These are phyloP conservation scores for Trametes pubescens DNA, from an alignment of 1,284 basidiomycete species.

Conservation along the genomic window DNA sequence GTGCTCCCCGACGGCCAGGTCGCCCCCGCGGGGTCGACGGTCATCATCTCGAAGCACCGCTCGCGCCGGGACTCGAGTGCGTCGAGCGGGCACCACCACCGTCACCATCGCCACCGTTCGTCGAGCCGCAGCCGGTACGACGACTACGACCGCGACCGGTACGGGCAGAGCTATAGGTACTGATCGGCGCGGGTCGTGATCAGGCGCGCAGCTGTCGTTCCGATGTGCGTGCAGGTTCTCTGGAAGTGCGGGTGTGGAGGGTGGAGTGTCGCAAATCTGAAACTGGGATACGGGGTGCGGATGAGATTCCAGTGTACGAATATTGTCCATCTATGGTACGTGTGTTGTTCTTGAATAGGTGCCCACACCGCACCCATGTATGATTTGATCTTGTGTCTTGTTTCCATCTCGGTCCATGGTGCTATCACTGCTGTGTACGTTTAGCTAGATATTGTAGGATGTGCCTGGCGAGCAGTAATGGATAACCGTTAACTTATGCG, in stretches of 20 bases:
- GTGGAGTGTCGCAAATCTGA: background rate
- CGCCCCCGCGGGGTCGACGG: constrained; percentile 32
- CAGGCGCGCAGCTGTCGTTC: background rate
- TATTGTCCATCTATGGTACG: background rate
- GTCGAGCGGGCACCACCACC: constrained; percentile 36
- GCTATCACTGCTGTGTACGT: background rate
- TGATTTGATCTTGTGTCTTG: background rate
- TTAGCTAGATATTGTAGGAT: background rate
- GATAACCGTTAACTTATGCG: constrained; percentile 8
- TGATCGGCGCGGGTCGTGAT: background rate
- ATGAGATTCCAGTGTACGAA: background rate
- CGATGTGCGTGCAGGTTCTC: background rate
- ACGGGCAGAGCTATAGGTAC: constrained; percentile 2
- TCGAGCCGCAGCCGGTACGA: constrained; percentile 25
- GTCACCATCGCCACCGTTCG: constrained; percentile 36
- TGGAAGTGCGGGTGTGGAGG: background rate
- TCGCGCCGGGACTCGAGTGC: constrained; percentile 30
- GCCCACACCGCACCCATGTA: background rate
- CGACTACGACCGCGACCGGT: constrained; percentile 20
- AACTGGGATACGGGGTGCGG: background rate
- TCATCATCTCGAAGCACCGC: constrained; percentile 32
- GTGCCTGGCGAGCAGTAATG: background rate
- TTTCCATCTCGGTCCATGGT: background rate
- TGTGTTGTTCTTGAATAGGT: background rate
- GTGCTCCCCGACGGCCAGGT: constrained; percentile 24